phyloP scores from a whole-genome alignment of 306 rosid species.

The Boehmeria nivea region DNA sequence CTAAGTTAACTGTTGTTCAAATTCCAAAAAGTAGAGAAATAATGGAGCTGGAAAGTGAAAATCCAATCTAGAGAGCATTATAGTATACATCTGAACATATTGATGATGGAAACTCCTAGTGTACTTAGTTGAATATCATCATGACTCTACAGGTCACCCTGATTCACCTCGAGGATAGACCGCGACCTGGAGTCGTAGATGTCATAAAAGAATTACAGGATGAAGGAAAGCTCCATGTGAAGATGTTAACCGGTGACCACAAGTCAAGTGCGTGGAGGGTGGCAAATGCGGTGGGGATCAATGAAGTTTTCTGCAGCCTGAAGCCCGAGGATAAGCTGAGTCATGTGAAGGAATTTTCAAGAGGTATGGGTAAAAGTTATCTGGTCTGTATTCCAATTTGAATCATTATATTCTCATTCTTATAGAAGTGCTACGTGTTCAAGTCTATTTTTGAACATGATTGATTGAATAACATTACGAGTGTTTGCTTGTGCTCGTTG shows the following conservation, averaged over 20 bases:
- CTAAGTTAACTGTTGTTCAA: not conserved
- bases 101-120: not conserved
- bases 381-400: not conserved
- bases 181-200: constrained; percentile 74
- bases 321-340: constrained; percentile 97
- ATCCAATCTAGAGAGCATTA: too few species aligned
- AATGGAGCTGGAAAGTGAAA: too few species aligned
- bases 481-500: too few species aligned
- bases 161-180: constrained; percentile 94
- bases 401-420: not conserved
- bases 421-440: too few species aligned
- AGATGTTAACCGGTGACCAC: constrained; percentile 98
- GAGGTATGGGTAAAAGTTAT: constrained; percentile 65
- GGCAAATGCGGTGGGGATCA: constrained; percentile 83
- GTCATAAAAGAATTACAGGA: constrained; percentile 66
- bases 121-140: constrained; percentile 7
- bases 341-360: constrained; percentile 76
- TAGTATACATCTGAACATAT: not conserved
- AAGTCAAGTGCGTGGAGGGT: constrained; percentile 85
- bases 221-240: constrained; percentile 66
- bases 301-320: constrained; percentile 74
- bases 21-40: not conserved
- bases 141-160: constrained; percentile 59
- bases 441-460: too few species aligned
- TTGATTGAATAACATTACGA: too few species aligned